Percentiles rank a stretch among this genome's conserved stretches.
phyloP scores from a whole-genome alignment of 805 yeast genomes.

The Nakazawaea pomicola region DNA sequence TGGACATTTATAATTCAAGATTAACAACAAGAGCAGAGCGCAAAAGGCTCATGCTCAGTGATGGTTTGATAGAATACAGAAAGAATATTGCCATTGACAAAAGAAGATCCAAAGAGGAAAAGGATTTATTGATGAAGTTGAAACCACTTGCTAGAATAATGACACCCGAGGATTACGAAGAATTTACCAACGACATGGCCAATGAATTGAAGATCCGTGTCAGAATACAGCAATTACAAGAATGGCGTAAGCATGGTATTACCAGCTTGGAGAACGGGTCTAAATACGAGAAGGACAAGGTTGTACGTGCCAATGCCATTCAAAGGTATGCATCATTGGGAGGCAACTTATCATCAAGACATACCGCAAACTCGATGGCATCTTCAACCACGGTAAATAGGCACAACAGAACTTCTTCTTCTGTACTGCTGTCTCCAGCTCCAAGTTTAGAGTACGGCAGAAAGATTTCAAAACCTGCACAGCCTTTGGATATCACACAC shows the following conservation, averaged over 20 bases:
- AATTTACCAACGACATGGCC: constrained; percentile 65
- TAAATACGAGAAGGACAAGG: constrained; percentile 85
- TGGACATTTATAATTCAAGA: constrained; percentile 86
- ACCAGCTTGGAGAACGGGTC: constrained; percentile 77
- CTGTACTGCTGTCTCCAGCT: constrained; percentile 12
- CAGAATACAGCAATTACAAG: constrained; percentile 85
- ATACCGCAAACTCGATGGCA: constrained; percentile 17
- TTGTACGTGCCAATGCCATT: constrained; percentile 55
- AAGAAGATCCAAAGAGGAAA: constrained; percentile 82
- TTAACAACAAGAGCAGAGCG: constrained; percentile 90
- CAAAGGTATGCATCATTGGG: constrained; percentile 39
- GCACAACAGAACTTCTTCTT: constrained; percentile 13
- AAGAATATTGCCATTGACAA: constrained; percentile 79
- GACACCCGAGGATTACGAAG: constrained; percentile 76
- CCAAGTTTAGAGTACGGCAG: constrained; percentile 26
- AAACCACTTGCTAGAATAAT: constrained; percentile 80
- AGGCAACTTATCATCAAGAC: constrained; percentile 14
- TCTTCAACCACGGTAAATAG: constrained; percentile 12
- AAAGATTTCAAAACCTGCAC: constrained; percentile 34
- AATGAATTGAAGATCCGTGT: constrained; percentile 75
- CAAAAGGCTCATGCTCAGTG: constrained; percentile 74
- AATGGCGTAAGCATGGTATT: constrained; percentile 88
- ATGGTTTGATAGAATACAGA: constrained; percentile 79
- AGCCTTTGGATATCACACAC: constrained; percentile 63
- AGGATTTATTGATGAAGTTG: constrained; percentile 68